These are phyloP conservation scores for Trifolium pratense DNA, from an alignment of 306 rosid genomes.

Conservation along the genomic window DNA sequence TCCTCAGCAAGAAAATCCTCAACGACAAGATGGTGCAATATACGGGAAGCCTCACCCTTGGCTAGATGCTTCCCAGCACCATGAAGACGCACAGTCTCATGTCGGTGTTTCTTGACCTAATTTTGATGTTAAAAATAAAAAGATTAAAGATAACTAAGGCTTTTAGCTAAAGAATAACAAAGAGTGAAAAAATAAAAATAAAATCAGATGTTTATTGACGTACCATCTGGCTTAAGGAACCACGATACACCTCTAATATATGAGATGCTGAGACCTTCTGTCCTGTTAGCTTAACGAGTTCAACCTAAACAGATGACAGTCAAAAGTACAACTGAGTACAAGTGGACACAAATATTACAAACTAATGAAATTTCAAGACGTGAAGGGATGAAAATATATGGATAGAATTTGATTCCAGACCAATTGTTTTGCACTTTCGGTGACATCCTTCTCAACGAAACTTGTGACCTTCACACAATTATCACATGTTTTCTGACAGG, in stretches of 20 bases:
- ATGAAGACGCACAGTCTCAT: constrained; percentile 73
- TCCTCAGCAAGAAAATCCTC: constrained; percentile 83
- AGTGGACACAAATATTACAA: constrained; percentile 31
- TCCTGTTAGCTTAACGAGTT: constrained; percentile 73
- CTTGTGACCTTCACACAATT: constrained; percentile 76
- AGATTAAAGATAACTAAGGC: constrained; percentile 32
- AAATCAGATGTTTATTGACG: constrained; percentile 39
- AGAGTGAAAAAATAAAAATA: constrained; percentile 17
- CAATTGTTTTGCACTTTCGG: constrained; percentile 83
- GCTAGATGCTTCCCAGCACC: constrained; percentile 89
- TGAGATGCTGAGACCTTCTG: constrained; percentile 91
- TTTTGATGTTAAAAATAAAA: constrained; percentile 38
- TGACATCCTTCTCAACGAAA: constrained; percentile 85
- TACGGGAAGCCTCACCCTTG: constrained; percentile 93
- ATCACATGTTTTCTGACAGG: constrained; percentile 94
- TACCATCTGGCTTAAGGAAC: constrained; percentile 91
- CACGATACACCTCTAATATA: constrained; percentile 86
- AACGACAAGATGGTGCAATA: constrained; percentile 84
- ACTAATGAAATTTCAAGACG: constrained; percentile 28
- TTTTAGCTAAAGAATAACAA: constrained; percentile 27
- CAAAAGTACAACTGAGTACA: constrained; percentile 37
- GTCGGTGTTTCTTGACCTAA: constrained; percentile 87
- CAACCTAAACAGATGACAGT: constrained; percentile 64
- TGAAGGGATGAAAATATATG: constrained; percentile 22
- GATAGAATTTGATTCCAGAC: constrained; percentile 55